A percentile compares a stretch with the other conserved stretches of the same genome.
Conservation (phyloP, 352 stramenopile genomes). For the Poterioochromonas sp. region DNA sequence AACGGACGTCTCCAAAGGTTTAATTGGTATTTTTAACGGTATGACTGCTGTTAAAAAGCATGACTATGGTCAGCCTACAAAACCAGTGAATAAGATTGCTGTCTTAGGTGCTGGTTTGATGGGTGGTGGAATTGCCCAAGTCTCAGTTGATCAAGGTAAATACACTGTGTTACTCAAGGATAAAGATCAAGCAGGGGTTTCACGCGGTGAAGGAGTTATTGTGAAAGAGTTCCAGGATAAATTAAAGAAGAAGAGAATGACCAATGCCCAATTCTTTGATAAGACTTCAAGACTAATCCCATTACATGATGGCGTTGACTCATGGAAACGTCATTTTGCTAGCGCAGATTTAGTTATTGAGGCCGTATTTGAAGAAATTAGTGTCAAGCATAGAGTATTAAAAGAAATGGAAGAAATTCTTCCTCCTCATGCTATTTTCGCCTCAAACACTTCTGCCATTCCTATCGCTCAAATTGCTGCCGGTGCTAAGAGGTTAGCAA, state of each 20-base stretch:
- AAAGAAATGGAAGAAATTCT: slow-evolving; percentile 81
- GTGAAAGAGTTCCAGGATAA: slow-evolving; percentile 86
- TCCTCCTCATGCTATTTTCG: slow-evolving; percentile 84
- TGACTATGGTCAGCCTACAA: slow-evolving; percentile 70
- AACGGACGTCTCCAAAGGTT: slow-evolving; percentile 81
- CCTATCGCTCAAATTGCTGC: slow-evolving; percentile 86
- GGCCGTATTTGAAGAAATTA: slow-evolving; percentile 86
- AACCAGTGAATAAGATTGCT: slow-evolving; percentile 70
- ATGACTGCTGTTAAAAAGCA: slow-evolving; percentile 97
- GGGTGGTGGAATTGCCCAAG: slow-evolving; percentile 92
- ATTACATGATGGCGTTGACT: slow-evolving; percentile 77
- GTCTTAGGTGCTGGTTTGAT: slow-evolving; percentile 96
- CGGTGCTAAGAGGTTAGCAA: slow-evolving; percentile 52
- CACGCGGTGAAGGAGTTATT: slow-evolving; percentile 73
- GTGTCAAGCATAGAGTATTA: slow-evolving; percentile 89
- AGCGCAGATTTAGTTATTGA: slow-evolving; percentile 93
- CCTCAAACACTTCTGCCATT: slow-evolving; percentile 94
- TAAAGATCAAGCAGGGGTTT: slow-evolving; percentile 68
- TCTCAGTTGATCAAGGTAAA: slow-evolving; percentile 60
- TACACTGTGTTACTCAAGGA: slow-evolving; percentile 91
- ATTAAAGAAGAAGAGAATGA: slow-evolving; percentile 86
- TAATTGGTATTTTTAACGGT: slow-evolving; percentile 96
- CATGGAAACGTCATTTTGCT: slow-evolving; percentile 78
- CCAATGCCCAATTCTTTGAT: slow-evolving; percentile 66
- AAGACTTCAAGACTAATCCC: slow-evolving; percentile 78